Evolutionary conservation across 1,284 basidiomycete species (phyloP).

Genomic region (Ustilago hordei): DNA sequence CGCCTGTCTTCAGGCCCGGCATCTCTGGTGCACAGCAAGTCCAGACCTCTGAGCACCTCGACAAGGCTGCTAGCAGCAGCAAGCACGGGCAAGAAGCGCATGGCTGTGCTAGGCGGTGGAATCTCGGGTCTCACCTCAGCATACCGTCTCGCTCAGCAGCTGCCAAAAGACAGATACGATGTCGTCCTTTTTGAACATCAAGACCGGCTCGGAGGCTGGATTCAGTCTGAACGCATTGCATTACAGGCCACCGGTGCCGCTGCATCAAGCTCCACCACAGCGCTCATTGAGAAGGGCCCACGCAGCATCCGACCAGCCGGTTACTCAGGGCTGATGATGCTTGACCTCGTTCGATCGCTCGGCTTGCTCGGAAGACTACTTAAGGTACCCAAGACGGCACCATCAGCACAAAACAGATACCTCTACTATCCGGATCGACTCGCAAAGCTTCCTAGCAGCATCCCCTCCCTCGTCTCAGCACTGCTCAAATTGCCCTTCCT

Average conservation of each 20-base stretch:
- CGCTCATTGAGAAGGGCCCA: slow-evolving; percentile 63
- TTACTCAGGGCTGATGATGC: slow-evolving; percentile 70
- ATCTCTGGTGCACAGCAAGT: background rate
- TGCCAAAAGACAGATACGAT: slow-evolving; percentile 72
- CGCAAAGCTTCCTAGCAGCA: slow-evolving; percentile 72
- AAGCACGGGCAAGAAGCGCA: slow-evolving; percentile 33
- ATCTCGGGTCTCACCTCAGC: slow-evolving; percentile 84
- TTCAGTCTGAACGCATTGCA: slow-evolving; percentile 76
- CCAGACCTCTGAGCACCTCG: slow-evolving; percentile 17
- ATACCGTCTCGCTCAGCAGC: slow-evolving; percentile 79
- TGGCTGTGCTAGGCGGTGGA: slow-evolving; percentile 81
- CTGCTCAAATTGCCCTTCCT: slow-evolving; percentile 60
- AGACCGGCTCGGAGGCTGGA: slow-evolving; percentile 83
- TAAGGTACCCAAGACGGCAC: slow-evolving; percentile 76
- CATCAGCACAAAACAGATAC: slow-evolving; percentile 81
- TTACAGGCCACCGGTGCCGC: slow-evolving; percentile 17
- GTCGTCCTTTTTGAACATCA: slow-evolving; percentile 81
- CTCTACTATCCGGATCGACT: slow-evolving; percentile 76
- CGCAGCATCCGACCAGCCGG: slow-evolving; percentile 63
- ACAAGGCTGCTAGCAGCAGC: slow-evolving; percentile 16
- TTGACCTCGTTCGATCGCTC: slow-evolving; percentile 83
- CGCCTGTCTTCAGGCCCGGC: slow-evolving; percentile 7
- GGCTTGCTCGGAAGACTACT: slow-evolving; percentile 75
- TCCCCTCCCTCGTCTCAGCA: slow-evolving; percentile 69
- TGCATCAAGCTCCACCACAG: slow-evolving; percentile 17